A percentile compares a stretch with the other conserved stretches of the same genome.
Conservation (phyloP, 331 rosid species). For the Arachis monticola region DNA sequence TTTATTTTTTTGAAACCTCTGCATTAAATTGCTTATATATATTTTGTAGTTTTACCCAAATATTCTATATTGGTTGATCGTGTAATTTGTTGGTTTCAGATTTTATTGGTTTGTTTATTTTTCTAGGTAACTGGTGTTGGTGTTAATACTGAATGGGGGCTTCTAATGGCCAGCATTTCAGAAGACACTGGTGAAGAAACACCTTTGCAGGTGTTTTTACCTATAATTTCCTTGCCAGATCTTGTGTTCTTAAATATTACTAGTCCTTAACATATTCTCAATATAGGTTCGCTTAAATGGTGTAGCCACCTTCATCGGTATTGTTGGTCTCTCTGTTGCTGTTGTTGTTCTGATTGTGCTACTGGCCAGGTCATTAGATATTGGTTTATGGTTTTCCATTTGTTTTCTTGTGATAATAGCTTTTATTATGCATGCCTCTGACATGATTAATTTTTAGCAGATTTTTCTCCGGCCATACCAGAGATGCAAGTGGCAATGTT, state of each 20-base stretch:
- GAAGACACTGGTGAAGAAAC: conserved; percentile 99
- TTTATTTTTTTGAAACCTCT: background rate
- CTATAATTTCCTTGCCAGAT: conserved; percentile 10
- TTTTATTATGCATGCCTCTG: conserved; percentile 30
- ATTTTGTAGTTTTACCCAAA: conserved; percentile 12
- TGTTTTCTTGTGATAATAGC: background rate
- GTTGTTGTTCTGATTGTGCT: conserved; percentile 74
- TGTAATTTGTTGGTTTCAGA: background rate
- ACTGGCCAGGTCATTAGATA: conserved; percentile 62
- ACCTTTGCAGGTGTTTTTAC: conserved; percentile 83
- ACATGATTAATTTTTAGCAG: conserved; percentile 52
- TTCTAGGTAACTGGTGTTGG: conserved; percentile 90
- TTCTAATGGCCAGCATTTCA: conserved; percentile 98
- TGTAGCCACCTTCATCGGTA: conserved; percentile 96
- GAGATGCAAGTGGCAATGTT: conserved; percentile 46
- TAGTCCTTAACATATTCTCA: conserved; percentile 2
- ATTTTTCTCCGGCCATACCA: conserved; percentile 86
- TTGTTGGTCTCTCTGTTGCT: conserved; percentile 92
- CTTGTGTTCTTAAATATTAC: background rate
- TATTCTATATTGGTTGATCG: background rate
- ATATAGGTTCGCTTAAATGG: conserved; percentile 94
- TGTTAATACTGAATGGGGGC: conserved; percentile 95
- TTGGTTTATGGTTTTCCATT: conserved; percentile 19
- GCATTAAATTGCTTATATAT: conserved; percentile 13
- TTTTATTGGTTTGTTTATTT: conserved; percentile 23